These are phyloP conservation scores for Annona squamosa DNA, from an alignment of 164 flowering plant genomes.

Conservation along the genomic window DNA sequence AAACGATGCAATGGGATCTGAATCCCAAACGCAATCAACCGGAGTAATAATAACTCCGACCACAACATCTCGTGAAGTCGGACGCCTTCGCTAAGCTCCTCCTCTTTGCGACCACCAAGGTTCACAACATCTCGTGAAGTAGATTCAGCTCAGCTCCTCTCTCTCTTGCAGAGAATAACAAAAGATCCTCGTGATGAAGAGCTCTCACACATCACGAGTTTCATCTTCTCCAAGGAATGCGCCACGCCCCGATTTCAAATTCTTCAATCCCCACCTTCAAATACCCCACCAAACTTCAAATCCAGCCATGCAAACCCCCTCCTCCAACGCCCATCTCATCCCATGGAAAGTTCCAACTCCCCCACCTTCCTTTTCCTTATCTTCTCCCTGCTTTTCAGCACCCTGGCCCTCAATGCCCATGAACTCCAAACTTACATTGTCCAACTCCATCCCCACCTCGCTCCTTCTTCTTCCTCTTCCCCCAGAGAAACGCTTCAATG, in stretches of 20 bases:
- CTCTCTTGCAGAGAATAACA: constrained; percentile 26
- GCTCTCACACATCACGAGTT: constrained; percentile 71
- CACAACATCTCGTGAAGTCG: constrained; percentile 47
- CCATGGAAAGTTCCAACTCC: constrained; percentile 28
- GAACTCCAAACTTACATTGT: constrained; percentile 60
- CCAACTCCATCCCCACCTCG: constrained; percentile 62
- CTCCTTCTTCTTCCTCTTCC: constrained; percentile 16
- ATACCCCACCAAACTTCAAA: constrained; percentile 33
- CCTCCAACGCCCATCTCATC: constrained; percentile 6
- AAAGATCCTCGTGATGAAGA: constrained; percentile 69
- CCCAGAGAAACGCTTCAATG: constrained; percentile 39
- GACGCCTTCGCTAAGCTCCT: neutral
- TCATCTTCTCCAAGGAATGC: constrained; percentile 25
- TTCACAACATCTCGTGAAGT: constrained; percentile 47
- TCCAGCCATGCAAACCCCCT: constrained; percentile 6
- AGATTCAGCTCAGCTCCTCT: constrained; percentile 24
- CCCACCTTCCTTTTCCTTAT: constrained; percentile 15
- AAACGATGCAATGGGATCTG: too few species aligned
- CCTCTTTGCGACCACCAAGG: too few species aligned
- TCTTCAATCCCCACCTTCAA: constrained; percentile 40
- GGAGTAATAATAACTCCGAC: constrained; percentile 24
- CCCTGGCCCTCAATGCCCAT: constrained; percentile 16
- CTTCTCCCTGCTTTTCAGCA: constrained; percentile 14
- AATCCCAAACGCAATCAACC: neutral
- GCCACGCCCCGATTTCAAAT: constrained; percentile 13